Evolutionary conservation across 1,284 basidiomycete genomes (phyloP).

Genomic region (Sanghuangporus weigelae): DNA sequence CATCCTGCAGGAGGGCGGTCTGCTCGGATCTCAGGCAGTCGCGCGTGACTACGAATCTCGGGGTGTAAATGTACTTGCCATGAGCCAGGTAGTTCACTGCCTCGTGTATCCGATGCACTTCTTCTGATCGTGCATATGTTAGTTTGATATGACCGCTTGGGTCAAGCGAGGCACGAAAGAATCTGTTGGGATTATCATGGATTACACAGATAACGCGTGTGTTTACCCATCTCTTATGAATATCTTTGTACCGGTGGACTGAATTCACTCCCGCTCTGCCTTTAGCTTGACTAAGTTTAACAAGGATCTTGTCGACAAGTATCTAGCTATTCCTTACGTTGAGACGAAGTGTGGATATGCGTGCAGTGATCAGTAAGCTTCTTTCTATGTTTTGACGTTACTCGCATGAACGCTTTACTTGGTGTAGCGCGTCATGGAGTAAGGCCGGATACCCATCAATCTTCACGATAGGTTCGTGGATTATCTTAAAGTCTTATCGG

Average conservation of each 20-base stretch:
- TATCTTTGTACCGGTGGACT: background rate
- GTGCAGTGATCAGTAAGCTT: conserved; percentile 81
- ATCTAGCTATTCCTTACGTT: conserved; percentile 74
- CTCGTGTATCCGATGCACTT: conserved; percentile 12
- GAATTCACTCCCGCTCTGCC: conserved; percentile 10
- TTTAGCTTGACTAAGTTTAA: conserved; percentile 76
- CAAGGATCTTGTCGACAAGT: conserved; percentile 68
- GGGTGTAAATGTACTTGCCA: conserved; percentile 70
- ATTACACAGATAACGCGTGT: conserved; percentile 72
- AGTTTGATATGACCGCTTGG: conserved; percentile 97
- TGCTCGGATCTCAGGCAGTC: conserved; percentile 91
- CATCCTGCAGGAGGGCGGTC: conserved; percentile 72
- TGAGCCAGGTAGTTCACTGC: conserved; percentile 67
- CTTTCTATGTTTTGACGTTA: background rate
- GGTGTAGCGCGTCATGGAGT: conserved; percentile 71
- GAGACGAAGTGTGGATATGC: conserved; percentile 91
- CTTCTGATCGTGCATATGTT: conserved; percentile 18
- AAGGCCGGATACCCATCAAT: conserved; percentile 82
- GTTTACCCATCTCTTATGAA: conserved; percentile 18
- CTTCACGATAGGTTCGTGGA: conserved; percentile 69
- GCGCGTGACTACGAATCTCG: conserved; percentile 71
- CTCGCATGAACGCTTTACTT: conserved; percentile 17
- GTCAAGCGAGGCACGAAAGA: conserved; percentile 87
- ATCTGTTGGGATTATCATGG: conserved; percentile 86
- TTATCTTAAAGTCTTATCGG: conserved; percentile 16